Base-by-base conservation (phyloP, 2,329 filamentous ascomycete genomes). In the Paraphoma chrysanthemicola region DNA sequence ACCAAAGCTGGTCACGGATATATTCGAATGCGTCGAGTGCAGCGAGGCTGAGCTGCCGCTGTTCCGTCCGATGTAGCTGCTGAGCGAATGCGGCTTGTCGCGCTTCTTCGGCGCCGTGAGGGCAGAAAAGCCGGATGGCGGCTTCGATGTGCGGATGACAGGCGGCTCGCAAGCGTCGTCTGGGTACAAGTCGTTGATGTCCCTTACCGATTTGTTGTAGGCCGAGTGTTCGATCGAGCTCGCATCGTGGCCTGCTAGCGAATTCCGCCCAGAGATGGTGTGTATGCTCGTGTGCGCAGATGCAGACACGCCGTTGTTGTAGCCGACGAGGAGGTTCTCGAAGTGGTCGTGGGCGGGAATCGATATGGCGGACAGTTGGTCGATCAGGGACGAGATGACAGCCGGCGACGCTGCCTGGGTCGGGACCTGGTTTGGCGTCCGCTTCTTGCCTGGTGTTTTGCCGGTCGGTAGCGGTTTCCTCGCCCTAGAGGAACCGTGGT, bases 91-190 rank as follows among this genome's bases (percentile, higher is more conserved):
- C 45, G 74, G 59, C 64, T 74, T 77, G 48, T 72, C 72, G 45
- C 64, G 67, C 66, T 73, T 75, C 29, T 70, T 72, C 80, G 86
- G 83, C 0, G 88, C 85, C n/a, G 89, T 92, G 49, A 91, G 78
- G 16, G 88, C 79, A 28, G 90, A 93, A 67, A 88, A 86, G 51
- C 90, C 91, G 48, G 90, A 92, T 0, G 91, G 91, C 7, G 89
- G 90, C 74, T 93, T 93, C 31, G 92, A 86, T 31, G 93, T 96
- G 62, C 90, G 88, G 66, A 96, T 85, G 52, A 94, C 85, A 16
- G 93, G 92, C 11, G 92, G 79, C 58, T 82, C 80, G 31, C 85
- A 85, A 42, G 84, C 84, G 77, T 87, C 83, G 72, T 86, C 83
- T 36, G 82, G 78, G 61, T 82, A 80, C 51, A 82, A 61, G 63